Evolutionary conservation across 306 rosid species (phyloP).

Genomic region (Pueraria montana): DNA sequence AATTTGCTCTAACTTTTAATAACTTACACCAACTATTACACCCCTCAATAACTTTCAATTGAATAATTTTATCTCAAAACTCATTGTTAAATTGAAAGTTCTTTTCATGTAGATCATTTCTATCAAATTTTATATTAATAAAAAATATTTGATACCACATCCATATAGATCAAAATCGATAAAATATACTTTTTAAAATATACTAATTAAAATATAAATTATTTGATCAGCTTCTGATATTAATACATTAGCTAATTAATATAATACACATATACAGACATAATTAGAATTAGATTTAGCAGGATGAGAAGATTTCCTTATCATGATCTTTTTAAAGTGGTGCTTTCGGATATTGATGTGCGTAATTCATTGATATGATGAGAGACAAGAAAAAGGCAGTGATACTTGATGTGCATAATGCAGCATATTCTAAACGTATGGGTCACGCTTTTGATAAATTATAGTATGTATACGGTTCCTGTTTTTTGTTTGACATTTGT

Average conservation of each 20-base stretch:
- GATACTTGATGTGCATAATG: slow-evolving; percentile 34
- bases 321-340: slow-evolving; percentile 36
- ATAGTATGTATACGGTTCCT: background rate
- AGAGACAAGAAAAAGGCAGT: slow-evolving; percentile 11
- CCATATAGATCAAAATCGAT: no score
- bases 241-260: background rate
- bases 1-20: no score
- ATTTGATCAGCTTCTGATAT: no score
- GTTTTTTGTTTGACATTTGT: background rate
- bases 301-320: slow-evolving; percentile 32
- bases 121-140: no score
- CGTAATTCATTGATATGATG: slow-evolving; percentile 36
- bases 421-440: background rate
- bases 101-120: no score
- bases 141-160: no score
- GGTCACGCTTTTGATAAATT: background rate
- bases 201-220: no score
- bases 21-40: no score
- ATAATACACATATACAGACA: background rate
- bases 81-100: no score
- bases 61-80: no score
- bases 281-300: slow-evolving; percentile 31
- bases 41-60: no score
- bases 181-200: no score
- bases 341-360: slow-evolving; percentile 31